Percentiles rank a stretch among this genome's conserved stretches.
phyloP scores from a whole-genome alignment of 257 asterid genomes.

The Perilla frutescens region DNA sequence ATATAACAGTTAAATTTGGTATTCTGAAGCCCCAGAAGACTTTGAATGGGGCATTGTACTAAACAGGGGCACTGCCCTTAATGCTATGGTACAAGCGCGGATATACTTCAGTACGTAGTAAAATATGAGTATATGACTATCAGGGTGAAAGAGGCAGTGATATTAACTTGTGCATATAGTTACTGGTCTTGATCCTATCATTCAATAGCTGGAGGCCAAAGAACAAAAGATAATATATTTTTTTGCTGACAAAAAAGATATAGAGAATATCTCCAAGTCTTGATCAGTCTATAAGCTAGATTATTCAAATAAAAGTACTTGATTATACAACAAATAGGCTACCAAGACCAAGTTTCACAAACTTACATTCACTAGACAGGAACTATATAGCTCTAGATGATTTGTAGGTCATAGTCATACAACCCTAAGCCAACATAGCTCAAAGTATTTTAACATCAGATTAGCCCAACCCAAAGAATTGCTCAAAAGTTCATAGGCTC shows the following conservation, averaged over 20 bases:
- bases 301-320: not conserved
- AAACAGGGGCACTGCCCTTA: slow-evolving; percentile 12
- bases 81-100: slow-evolving; percentile 18
- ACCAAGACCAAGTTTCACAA: not conserved
- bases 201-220: slow-evolving; percentile 16
- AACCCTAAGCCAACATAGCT: not conserved
- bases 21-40: slow-evolving; percentile 26
- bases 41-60: not conserved
- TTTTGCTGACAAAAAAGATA: slow-evolving; percentile 5
- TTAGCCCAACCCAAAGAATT: not conserved
- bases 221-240: slow-evolving; percentile 17
- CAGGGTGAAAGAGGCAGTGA: not conserved
- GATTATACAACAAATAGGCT: slow-evolving; percentile 18
- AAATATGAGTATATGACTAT: not conserved
- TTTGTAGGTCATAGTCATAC: slow-evolving; percentile 6
- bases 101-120: slow-evolving; percentile 7
- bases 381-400: slow-evolving; percentile 1
- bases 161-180: not conserved
- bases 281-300: slow-evolving; percentile 1
- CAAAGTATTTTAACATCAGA: not conserved
- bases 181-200: slow-evolving; percentile 1
- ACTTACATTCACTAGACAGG: not conserved
- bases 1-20: slow-evolving; percentile 8
- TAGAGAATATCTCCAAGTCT: not conserved
- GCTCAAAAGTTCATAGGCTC: not conserved